phyloP scores from a whole-genome alignment of 805 yeast species.

The Pichia scutulata region DNA sequence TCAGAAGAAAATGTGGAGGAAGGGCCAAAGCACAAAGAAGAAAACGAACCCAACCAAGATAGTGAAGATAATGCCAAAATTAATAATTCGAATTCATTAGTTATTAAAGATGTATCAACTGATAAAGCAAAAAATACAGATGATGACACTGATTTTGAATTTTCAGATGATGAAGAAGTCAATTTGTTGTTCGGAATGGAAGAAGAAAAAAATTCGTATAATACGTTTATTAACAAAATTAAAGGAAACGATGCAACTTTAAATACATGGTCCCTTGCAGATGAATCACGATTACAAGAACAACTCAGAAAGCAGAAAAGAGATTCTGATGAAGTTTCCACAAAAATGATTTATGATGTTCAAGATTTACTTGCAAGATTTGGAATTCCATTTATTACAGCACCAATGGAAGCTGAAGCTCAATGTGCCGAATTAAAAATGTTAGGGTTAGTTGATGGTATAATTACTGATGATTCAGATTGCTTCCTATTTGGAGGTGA shows the following conservation, averaged over 20 bases:
- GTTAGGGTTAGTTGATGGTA: constrained; percentile 83
- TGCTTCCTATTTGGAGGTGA: constrained; percentile 90
- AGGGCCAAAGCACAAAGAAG: constrained; percentile 7
- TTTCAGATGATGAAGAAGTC: constrained; percentile 73
- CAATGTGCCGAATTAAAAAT: constrained; percentile 79
- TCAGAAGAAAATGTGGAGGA: background rate
- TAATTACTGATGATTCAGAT: constrained; percentile 96
- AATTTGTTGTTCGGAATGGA: constrained; percentile 52
- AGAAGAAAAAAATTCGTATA: constrained; percentile 69
- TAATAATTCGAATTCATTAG: background rate
- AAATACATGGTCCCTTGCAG: constrained; percentile 27
- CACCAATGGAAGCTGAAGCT: constrained; percentile 99
- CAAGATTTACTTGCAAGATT: constrained; percentile 80
- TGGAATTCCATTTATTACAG: constrained; percentile 91
- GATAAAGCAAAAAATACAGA: background rate
- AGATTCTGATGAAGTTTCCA: constrained; percentile 88
- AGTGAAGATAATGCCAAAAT: background rate
- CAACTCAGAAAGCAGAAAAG: constrained; percentile 62
- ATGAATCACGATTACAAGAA: constrained; percentile 47
- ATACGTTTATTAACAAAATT: constrained; percentile 44
- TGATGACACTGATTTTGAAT: constrained; percentile 46
- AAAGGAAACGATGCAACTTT: constrained; percentile 4
- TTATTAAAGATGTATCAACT: background rate
- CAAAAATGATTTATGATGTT: constrained; percentile 79
- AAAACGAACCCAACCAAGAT: background rate